phyloP scores from a whole-genome alignment of 768 basidiomycete genomes.

The Pisolithus marmoratus region DNA sequence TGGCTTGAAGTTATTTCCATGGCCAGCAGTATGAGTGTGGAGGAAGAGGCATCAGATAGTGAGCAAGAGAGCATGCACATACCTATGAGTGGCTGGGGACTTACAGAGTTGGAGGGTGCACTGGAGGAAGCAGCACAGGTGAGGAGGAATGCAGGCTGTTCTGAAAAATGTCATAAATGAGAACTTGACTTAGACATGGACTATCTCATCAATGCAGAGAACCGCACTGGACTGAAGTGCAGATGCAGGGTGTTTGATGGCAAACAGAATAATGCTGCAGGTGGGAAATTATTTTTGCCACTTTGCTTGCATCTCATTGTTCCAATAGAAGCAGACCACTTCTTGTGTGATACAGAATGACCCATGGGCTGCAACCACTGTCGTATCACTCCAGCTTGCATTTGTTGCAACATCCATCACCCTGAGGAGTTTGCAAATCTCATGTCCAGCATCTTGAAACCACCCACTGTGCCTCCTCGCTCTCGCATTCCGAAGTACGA shows the following conservation, averaged over 20 bases:
- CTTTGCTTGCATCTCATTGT: neutral
- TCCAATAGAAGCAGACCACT: neutral
- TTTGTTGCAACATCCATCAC: neutral
- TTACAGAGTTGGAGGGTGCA: too few relatives aligned
- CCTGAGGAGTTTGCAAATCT: neutral
- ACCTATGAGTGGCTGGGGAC: slow-evolving; percentile 3
- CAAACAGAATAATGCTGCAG: neutral
- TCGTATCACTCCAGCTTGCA: neutral
- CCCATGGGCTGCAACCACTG: neutral
- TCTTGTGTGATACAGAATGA: neutral
- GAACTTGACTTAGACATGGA: slow-evolving; percentile 17
- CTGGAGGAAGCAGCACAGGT: neutral
- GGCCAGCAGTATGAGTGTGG: slow-evolving; percentile 14
- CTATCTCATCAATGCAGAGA: slow-evolving; percentile 24
- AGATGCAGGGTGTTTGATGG: neutral
- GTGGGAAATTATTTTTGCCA: neutral
- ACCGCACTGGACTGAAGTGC: slow-evolving; percentile 7
- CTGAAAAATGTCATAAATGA: slow-evolving; percentile 5
- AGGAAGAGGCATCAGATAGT: slow-evolving; percentile 11
- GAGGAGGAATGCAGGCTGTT: neutral
- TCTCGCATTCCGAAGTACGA: slow-evolving; percentile 24
- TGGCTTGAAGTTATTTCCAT: slow-evolving; percentile 7
- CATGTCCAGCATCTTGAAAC: neutral
- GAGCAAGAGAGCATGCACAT: slow-evolving; percentile 1
- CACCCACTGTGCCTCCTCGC: slow-evolving; percentile 29